Percentiles rank a stretch among this genome's conserved stretches.
phyloP scores from a whole-genome alignment of 2,329 filamentous ascomycete genomes.

The Colletotrichum tamarilloi region DNA sequence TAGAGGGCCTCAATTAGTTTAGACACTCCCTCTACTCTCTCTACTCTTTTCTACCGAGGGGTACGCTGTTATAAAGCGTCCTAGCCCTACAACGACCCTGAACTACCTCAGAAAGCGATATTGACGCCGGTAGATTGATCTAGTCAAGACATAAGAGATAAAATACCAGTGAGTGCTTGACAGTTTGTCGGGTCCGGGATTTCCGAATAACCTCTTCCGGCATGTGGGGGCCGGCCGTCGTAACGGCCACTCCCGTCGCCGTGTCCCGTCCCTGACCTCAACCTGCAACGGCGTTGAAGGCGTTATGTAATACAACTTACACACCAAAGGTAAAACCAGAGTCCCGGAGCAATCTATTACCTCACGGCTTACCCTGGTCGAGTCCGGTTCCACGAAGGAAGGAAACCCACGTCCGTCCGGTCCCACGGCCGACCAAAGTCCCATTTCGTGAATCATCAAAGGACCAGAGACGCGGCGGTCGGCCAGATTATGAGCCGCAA shows the following conservation, averaged over 20 bases:
- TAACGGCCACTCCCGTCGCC: background rate
- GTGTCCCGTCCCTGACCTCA: background rate
- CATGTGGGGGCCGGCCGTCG: background rate
- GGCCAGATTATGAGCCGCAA: constrained; percentile 10
- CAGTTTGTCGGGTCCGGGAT: background rate
- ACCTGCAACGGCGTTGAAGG: background rate
- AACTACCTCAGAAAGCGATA: too few relatives aligned
- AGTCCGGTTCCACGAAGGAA: constrained; percentile 1
- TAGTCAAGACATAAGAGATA: too few relatives aligned
- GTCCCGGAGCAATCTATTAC: background rate
- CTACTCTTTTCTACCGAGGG: too few relatives aligned
- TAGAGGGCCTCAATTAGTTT: too few relatives aligned
- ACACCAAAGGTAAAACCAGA: background rate
- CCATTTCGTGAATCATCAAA: background rate
- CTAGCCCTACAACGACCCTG: too few relatives aligned
- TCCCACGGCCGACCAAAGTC: background rate
- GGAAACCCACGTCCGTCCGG: background rate
- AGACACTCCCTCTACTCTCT: too few relatives aligned
- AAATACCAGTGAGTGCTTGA: too few relatives aligned
- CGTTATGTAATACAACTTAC: background rate
- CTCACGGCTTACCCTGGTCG: background rate
- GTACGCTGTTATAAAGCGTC: too few relatives aligned
- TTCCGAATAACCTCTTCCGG: background rate
- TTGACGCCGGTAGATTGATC: too few relatives aligned
- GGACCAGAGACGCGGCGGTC: background rate